Evolutionary conservation across 805 yeast species (phyloP).

Genomic region (Starmerella roubikii): DNA sequence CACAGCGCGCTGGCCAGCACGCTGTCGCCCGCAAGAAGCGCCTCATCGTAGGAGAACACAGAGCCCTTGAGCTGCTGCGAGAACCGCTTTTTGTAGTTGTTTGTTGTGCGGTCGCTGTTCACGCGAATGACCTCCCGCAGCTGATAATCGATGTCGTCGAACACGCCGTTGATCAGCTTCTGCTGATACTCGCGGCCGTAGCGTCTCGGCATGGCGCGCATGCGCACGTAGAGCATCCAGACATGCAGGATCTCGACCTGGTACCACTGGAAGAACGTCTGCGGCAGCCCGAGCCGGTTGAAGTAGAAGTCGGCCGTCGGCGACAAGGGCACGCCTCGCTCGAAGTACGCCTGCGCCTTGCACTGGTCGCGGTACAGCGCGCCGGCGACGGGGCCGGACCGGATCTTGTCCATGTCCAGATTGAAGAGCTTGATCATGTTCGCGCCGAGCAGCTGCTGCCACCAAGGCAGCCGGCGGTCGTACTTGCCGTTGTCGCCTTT

Average conservation of each 20-base stretch:
- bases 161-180: slow-evolving; percentile 75
- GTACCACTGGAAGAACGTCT: slow-evolving; percentile 90
- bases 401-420: slow-evolving; percentile 79
- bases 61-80: slow-evolving; percentile 82
- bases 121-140: slow-evolving; percentile 79
- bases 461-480: slow-evolving; percentile 18
- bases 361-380: slow-evolving; percentile 75
- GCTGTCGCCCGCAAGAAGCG: slow-evolving; percentile 59
- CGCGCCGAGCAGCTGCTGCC: slow-evolving; percentile 26
- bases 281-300: slow-evolving; percentile 66
- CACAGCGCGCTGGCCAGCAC: slow-evolving; percentile 33
- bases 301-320: slow-evolving; percentile 74
- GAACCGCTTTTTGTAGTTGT: slow-evolving; percentile 76
- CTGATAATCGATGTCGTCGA: slow-evolving; percentile 78
- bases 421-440: slow-evolving; percentile 34
- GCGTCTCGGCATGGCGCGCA: slow-evolving; percentile 91
- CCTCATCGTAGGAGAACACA: slow-evolving; percentile 86
- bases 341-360: slow-evolving; percentile 54
- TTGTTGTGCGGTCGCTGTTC: slow-evolving; percentile 64
- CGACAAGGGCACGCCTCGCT: slow-evolving; percentile 31
- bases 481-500: slow-evolving; percentile 21
- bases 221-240: slow-evolving; percentile 87
- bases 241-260: slow-evolving; percentile 82
- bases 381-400: slow-evolving; percentile 93
- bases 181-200: slow-evolving; percentile 85